Evolutionary conservation across 441 rosid genomes (phyloP), one percentile per base, ranked within the genome.

Genomic region (Manihot esculenta): DNA sequence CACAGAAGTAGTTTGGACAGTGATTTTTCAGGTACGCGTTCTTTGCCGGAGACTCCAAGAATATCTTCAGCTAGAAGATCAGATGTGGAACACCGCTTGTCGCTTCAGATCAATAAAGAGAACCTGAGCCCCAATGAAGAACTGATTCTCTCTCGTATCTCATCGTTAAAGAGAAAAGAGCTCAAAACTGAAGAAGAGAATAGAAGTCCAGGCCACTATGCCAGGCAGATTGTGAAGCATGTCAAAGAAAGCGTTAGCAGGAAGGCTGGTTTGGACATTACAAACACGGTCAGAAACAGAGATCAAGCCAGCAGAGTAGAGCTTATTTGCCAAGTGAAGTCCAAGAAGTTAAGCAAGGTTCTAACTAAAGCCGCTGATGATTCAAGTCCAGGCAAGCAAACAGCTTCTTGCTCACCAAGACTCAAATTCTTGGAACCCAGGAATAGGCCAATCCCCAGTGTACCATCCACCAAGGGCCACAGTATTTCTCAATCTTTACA

Each of bases 41-140:
- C 96, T 45, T 78, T 87, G 78, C 99, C 96, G 1, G 97, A 83
- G 78, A 92, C 94, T 0, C 98, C 99, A 1, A 83, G 92, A 78
- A 66, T 88, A 26, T 92, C 97, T 5, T 85, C 88, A 10, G 84
- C 85, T 18, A 83, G 97, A 70, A 84, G 85, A 76, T 87, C 99
- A 0, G 96, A 88, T 62, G 88, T 84, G 23, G 93, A 89, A 62
- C 92, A 81, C 69, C 94, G 94, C 0, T 83, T 87, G 23, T 92
- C 99, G 2, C 92, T 94, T 72, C 97, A 89, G 69, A 84, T 86
- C 60, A 86, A 82, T 89, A 90, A 85, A 72, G 97, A 94, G 72
- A 87, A 83, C 74, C 65, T 72, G 20, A 41, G 68, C n/a, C 66
- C 76, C 9, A 72, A 70, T 12, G 86, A 87, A 69, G 86, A 87